Evolutionary conservation across 2,329 filamentous ascomycete genomes (phyloP), one percentile per base, ranked within the genome.

Genomic region (Penicillium sp.): DNA sequence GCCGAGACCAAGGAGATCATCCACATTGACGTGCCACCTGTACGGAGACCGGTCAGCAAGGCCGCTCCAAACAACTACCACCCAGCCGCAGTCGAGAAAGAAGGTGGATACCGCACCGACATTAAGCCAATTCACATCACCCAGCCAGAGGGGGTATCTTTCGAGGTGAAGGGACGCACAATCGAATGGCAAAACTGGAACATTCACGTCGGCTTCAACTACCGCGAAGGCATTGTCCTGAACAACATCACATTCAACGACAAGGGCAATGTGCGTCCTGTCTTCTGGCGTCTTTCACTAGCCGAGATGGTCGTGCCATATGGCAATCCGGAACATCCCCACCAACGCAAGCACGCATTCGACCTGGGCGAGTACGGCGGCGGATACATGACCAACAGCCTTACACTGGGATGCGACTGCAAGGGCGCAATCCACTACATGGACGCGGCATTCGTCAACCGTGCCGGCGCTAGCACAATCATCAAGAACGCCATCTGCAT

Each of bases 401-500:
- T 80, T 25, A 71, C 75, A 6, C 69, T 80, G 6, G 78, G 78
- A 41, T 80, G 78, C 37, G 78, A 80, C 60, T 74, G 72, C 65
- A 73, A 73, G 59, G 72, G 72, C 15, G 86, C 87, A 0, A 96
- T 97, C 67, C 90, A 94, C 74, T 97, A 97, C 73, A 86, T 97
- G 74, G 91, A 96, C 68, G 91, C 91, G 2, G 85, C 89, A 12
- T 94, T 96, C 71, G 89, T 93, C 41, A 91, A 91, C 58, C 83
- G 86, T 15, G 84, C 86, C 5, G 93, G 93, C 25, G 83, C 84
- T n/a, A 81, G 89, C 29, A 86, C 87, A 4, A 89, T 87, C 1
- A 91, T 96, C 79, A 93, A 96, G 81, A 96, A 96, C 70, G 93
- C 93, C 38, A 89, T 97, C 65, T 97, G 93, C 74, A 93, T 97